Evolutionary conservation across 768 basidiomycete species (phyloP), one percentile per base, ranked within the genome.

Genomic region (Gymnopilus junonius): DNA sequence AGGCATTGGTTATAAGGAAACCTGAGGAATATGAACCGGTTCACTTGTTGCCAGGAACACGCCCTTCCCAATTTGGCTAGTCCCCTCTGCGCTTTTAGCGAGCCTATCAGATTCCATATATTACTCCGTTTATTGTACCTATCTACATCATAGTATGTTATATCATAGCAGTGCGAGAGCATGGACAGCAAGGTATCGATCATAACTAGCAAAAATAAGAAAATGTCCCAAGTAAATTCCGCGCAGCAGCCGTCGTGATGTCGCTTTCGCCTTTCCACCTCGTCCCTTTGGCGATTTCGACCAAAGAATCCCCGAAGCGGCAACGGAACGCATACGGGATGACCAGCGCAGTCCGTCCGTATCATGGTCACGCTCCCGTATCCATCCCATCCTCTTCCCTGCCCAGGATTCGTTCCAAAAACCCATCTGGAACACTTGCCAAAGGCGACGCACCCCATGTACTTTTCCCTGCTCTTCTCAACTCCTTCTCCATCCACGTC

Each of bases 401-500:
- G 17, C 74, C 78, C 39, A 90, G 80, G 51, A 93, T 85, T 63
- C 87, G 85, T 21, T 84, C 83, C 72, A 95, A 76, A 75, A 93
- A 94, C 8, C 82, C 84, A 15, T 75, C 76, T 14, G 83, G 77
- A 23, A 89, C 88, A 53, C 87, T 80, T 20, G 85, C 86, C 62
- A 93, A 69, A 69, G 71, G 91, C 42, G 87, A 90, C 21, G 86
- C 87, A 21, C 72, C 79, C 70, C 89, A 90, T 61, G 82, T 70
- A 35, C 75, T 76, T 15, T 67, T 72, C 21, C 76, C 83, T 66
- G 71, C 77, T 42, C 62, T 72, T 62, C 70, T 65, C 43, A 75
- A 74, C 42, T 75, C 76, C 12, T 67, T 67, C 51, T 81, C 79
- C 67, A 80, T 74, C 46, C 71, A 76, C 48, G 86, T 87, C 93